These are phyloP conservation scores for Kurtzmaniella natalensis DNA, from an alignment of 1,139 yeast species.

Conservation along the genomic window DNA sequence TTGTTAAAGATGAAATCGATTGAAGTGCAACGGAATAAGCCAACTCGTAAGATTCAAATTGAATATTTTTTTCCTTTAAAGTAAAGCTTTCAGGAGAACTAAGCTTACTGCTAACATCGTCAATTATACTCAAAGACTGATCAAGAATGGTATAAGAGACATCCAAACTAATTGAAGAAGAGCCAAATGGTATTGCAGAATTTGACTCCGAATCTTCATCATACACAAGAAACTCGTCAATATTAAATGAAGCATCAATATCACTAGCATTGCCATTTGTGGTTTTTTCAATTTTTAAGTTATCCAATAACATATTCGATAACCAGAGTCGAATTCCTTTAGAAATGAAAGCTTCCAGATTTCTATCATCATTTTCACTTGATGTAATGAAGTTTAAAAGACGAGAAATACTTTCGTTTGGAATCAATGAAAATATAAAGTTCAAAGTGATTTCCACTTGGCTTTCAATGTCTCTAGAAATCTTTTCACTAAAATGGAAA, in stretches of 20 bases:
- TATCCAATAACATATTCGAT: no score
- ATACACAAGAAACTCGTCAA: constrained; percentile 22
- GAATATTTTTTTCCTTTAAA: not conserved
- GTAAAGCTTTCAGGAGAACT: constrained; percentile 7
- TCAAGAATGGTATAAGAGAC: constrained; percentile 18
- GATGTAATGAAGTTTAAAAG: not conserved
- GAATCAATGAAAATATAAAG: constrained; percentile 11
- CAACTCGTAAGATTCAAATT: constrained; percentile 14
- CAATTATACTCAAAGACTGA: constrained; percentile 25
- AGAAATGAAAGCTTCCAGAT: not conserved
- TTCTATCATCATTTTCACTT: not conserved
- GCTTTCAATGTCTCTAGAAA: constrained; percentile 14
- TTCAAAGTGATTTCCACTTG: constrained; percentile 13
- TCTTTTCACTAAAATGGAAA: constrained; percentile 11
- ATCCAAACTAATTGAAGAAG: not conserved
- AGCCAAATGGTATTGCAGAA: no score
- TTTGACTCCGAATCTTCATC: constrained; percentile 12
- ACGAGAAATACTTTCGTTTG: constrained; percentile 11
- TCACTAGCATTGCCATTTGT: not conserved
- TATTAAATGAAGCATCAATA: constrained; percentile 15
- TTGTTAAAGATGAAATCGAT: constrained; percentile 25
- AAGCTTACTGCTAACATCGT: constrained; percentile 12
- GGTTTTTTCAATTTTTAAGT: no score
- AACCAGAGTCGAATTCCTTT: constrained; percentile 27
- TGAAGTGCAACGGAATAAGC: constrained; percentile 29